Evolutionary conservation across 257 asterid genomes (phyloP).

Genomic region (Knoxia roxburghii): DNA sequence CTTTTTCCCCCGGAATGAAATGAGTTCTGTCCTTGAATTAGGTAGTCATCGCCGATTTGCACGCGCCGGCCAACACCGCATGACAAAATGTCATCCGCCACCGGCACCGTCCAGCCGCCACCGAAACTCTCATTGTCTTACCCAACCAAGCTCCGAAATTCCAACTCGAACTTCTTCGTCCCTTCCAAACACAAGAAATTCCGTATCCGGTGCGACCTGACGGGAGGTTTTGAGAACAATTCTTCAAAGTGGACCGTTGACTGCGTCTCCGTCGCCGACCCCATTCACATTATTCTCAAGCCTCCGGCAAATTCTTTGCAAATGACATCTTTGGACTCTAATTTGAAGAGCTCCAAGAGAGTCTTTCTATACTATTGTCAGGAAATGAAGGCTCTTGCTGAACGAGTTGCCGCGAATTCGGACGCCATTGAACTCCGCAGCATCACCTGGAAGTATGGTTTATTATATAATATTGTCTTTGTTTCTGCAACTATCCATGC

Average conservation of each 20-base stretch:
- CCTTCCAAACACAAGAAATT: conserved; percentile 14
- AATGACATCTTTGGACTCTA: conserved; percentile 40
- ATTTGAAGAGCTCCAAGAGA: conserved; percentile 42
- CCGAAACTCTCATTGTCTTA: conserved; percentile 20
- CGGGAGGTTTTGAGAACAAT: conserved; percentile 23
- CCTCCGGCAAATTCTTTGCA: conserved; percentile 52
- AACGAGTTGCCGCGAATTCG: conserved; percentile 69
- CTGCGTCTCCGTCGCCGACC: conserved; percentile 66
- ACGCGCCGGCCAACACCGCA: conserved; percentile 12
- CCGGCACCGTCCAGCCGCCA: conserved; percentile 44
- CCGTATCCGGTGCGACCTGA: conserved; percentile 48
- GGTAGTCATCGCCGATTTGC: conserved; percentile 14
- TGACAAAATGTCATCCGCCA: conserved; percentile 11
- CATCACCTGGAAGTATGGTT: conserved; percentile 74
- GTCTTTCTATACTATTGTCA: conserved; percentile 75
- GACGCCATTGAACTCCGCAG: conserved; percentile 87
- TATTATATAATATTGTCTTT: not conserved
- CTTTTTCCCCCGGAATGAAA: not conserved
- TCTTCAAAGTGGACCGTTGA: conserved; percentile 67
- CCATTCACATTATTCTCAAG: conserved; percentile 81
- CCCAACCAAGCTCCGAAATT: conserved; percentile 20
- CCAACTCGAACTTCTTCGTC: conserved; percentile 11
- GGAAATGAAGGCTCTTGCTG: conserved; percentile 86
- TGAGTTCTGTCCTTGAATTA: not conserved
- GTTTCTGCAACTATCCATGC: not conserved